A percentile compares a stretch with the other conserved stretches of the same genome.
Conservation (phyloP, 2,329 filamentous ascomycete species). For the Mycosphaerella arachidis region DNA sequence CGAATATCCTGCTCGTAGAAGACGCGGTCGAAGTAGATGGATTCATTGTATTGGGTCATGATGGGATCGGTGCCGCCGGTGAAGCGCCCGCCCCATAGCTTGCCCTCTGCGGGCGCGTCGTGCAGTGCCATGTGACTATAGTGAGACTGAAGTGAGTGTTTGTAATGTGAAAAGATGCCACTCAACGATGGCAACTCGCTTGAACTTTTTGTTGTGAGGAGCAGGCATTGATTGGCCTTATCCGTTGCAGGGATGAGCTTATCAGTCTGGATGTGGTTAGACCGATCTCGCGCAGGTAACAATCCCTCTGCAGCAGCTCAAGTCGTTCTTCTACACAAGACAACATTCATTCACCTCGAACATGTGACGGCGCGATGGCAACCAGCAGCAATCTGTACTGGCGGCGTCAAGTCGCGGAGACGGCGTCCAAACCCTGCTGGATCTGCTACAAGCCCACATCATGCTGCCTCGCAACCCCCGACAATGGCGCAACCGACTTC, state of each 20-base stretch:
- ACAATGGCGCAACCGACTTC: constrained; percentile 48
- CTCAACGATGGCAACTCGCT: no score
- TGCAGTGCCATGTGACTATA: neutral
- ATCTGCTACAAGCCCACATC: constrained; percentile 86
- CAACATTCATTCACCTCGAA: constrained; percentile 17
- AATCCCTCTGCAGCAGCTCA: neutral
- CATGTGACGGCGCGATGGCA: constrained; percentile 36
- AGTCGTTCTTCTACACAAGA: no score
- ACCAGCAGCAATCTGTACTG: constrained; percentile 69
- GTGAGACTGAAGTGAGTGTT: no score
- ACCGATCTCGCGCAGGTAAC: neutral
- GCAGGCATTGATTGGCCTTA: no score
- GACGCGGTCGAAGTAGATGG: constrained; percentile 70
- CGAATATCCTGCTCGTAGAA: constrained; percentile 78
- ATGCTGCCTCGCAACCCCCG: neutral
- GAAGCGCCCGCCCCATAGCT: constrained; percentile 60
- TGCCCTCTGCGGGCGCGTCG: constrained; percentile 32
- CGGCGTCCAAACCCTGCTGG: constrained; percentile 77
- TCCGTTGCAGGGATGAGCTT: no score
- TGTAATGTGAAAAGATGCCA: no score
- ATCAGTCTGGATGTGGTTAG: no score
- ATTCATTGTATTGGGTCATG: constrained; percentile 81
- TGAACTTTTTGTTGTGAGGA: no score
- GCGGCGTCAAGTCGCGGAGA: constrained; percentile 79
- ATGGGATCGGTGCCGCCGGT: constrained; percentile 74